Percentiles rank a stretch among this genome's conserved stretches.
phyloP scores from a whole-genome alignment of 1,284 basidiomycete genomes.

The Irpex sp. region DNA sequence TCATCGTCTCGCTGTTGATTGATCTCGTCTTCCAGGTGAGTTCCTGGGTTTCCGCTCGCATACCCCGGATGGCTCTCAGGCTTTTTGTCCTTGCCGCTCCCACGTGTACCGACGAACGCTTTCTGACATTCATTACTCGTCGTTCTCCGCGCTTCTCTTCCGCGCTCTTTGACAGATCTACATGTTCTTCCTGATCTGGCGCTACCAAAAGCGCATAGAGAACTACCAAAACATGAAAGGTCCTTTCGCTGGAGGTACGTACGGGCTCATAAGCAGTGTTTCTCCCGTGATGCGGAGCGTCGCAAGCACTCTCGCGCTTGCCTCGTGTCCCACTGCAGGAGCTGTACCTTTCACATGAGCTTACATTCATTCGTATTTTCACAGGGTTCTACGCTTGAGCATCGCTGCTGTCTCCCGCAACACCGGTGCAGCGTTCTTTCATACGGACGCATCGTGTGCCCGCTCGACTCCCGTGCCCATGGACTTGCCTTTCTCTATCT shows the following conservation, averaged over 20 bases:
- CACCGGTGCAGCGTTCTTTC: slow-evolving; percentile 2
- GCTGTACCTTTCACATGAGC: slow-evolving; percentile 1
- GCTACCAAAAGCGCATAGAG: slow-evolving; percentile 65
- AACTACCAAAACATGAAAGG: slow-evolving; percentile 65
- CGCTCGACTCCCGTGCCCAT: not conserved
- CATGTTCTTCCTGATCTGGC: slow-evolving; percentile 72
- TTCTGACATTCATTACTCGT: not conserved
- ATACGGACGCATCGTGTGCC: not conserved
- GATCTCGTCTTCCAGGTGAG: slow-evolving; percentile 71
- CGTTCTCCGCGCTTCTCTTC: not conserved
- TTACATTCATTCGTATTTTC: slow-evolving; percentile 17
- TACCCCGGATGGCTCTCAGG: slow-evolving; percentile 1
- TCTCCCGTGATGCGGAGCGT: slow-evolving; percentile 5
- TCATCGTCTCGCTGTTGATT: slow-evolving; percentile 62
- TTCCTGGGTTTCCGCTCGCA: slow-evolving; percentile 12
- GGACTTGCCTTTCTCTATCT: not conserved
- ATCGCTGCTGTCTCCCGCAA: not conserved
- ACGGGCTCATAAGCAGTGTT: slow-evolving; percentile 2
- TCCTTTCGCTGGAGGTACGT: slow-evolving; percentile 57
- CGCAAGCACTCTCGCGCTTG: slow-evolving; percentile 1
- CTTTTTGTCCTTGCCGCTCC: not conserved
- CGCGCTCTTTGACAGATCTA: slow-evolving; percentile 44
- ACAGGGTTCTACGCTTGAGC: slow-evolving; percentile 27
- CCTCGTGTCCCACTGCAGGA: slow-evolving; percentile 2
- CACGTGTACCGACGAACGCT: slow-evolving; percentile 8